Base-by-base conservation (phyloP, 805 yeast species). In the Yamadazyma endophytica region DNA sequence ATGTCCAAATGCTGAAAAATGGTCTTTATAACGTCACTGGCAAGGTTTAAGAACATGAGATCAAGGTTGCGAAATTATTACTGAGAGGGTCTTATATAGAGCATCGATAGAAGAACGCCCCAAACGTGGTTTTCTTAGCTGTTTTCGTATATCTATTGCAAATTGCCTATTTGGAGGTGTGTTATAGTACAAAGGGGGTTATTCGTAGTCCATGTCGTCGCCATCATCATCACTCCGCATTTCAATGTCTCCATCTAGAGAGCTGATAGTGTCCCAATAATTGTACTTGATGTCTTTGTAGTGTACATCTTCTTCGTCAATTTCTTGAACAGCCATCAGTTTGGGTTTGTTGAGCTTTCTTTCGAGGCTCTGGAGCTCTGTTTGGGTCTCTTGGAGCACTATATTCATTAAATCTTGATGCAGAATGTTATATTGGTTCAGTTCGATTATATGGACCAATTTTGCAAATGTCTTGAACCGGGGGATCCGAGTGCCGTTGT, bases 221-320 rank as follows among this genome's bases (percentile, higher is more conserved):
- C 20, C 32, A 13, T 29, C 26, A 21, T 23, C 29, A n/a, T 36
- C 37, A 22, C 40, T 49, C 15, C 29, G 38, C 63, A 57, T 56
- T 11, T 51, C 59, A 9, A 45, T 27, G 32, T 60, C 66, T 13
- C 28, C 31, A n/a, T 49, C 49, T 9, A 51, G 29, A 6, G 46
- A 34, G 4, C 27, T 23, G 9, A 60, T 33, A 6, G 43, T 51
- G 31, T 59, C 67, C 68, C 69, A 63, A 40, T 63, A 63, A 26
- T 46, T 48, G 35, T 64, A 64, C 31, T 47, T 44, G 15, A 55
- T 39, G 24, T 54, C 56, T n/a, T 43, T 37, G 25, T 34, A 43
- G 11, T 26, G 26, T 13, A 36, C 21, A n/a, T 19, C 17, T 12
- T 32, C 36, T 21, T 46, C 48, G 17, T 40, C 39, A 11, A 35